Conservation (phyloP, 169 alveolate species). For the Cryptosporidium canis region DNA sequence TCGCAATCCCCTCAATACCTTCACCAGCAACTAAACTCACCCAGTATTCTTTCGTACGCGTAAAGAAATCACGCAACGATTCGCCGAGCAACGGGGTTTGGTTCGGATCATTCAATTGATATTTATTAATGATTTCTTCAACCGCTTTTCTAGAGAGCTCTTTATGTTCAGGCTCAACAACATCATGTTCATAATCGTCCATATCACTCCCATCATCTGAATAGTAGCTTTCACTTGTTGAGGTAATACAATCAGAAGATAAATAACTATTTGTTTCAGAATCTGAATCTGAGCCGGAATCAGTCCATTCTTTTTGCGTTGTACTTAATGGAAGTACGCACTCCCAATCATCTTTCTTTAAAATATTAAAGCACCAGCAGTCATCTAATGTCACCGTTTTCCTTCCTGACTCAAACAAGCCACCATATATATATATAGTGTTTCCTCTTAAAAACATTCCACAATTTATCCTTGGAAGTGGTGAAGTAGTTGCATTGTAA, state of each 20-base stretch:
- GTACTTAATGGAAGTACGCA: conserved; percentile 73
- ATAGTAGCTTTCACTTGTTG: background rate
- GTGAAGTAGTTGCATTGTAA: conserved; percentile 41
- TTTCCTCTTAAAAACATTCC: conserved; percentile 78
- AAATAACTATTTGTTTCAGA: conserved; percentile 12
- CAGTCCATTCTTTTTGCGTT: background rate
- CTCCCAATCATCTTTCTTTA: conserved; percentile 80
- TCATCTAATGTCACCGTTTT: conserved; percentile 81
- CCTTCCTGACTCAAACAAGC: conserved; percentile 80
- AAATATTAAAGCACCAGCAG: conserved; percentile 80
- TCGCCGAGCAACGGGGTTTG: conserved; percentile 78
- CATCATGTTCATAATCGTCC: background rate
- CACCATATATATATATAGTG: conserved; percentile 79
- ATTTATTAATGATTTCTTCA: conserved; percentile 12
- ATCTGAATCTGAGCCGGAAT: conserved; percentile 11
- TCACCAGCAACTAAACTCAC: conserved; percentile 72
- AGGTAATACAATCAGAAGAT: background rate
- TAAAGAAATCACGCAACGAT: conserved; percentile 79
- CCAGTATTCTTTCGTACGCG: conserved; percentile 83
- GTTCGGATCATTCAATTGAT: conserved; percentile 73
- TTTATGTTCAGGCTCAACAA: background rate
- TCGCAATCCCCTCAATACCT: conserved; percentile 17
- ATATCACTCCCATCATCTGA: conserved; percentile 11
- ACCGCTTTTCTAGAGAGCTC: conserved; percentile 18
- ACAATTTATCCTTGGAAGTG: conserved; percentile 79